Evolutionary conservation across 306 rosid genomes (phyloP).

Genomic region (Cajanus cajan): DNA sequence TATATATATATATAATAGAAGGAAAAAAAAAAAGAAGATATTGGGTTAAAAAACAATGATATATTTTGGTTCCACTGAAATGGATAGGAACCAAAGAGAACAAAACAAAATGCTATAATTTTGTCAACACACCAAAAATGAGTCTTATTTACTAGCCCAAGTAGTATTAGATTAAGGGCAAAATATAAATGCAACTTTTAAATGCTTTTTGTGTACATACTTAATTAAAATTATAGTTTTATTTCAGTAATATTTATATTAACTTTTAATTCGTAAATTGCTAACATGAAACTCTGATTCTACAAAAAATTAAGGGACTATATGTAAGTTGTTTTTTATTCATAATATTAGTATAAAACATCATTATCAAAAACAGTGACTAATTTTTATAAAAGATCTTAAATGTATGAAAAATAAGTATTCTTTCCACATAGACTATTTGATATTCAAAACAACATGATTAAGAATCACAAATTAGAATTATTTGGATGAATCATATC

Average conservation of each 20-base stretch:
- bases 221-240: too few relatives aligned
- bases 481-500: too few relatives aligned
- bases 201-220: too few relatives aligned
- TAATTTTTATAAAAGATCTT: too few relatives aligned
- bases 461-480: too few relatives aligned
- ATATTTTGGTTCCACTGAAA: background rate
- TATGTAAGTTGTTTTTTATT: too few relatives aligned
- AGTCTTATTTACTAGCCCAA: background rate
- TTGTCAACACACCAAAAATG: background rate
- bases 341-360: too few relatives aligned
- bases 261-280: background rate
- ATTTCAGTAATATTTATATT: background rate
- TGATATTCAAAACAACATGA: too few relatives aligned
- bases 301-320: background rate
- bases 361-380: too few relatives aligned
- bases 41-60: background rate
- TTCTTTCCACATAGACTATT: too few relatives aligned
- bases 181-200: background rate
- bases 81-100: background rate
- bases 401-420: too few relatives aligned
- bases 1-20: too few relatives aligned
- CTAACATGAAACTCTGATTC: background rate
- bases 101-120: background rate
- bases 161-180: background rate
- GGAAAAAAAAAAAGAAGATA: background rate